A percentile compares a stretch with the other conserved stretches of the same genome.
phyloP scores from a whole-genome alignment of 768 basidiomycete genomes.

The Agaricus sinodeliciosus region DNA sequence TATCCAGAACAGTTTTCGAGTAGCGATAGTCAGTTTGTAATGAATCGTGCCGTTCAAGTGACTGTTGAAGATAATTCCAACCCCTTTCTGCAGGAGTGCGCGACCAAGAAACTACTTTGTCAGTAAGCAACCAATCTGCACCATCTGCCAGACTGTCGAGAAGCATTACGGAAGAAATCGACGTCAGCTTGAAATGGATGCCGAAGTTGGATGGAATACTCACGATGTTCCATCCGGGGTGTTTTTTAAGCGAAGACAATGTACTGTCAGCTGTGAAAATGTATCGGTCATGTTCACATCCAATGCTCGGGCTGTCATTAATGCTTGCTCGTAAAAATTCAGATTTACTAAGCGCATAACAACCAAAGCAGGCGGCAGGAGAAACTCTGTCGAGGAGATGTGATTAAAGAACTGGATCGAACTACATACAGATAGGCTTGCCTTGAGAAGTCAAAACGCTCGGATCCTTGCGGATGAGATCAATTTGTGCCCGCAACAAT shows the following conservation, averaged over 20 bases:
- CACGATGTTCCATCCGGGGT: slow-evolving; percentile 56
- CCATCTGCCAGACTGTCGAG: slow-evolving; percentile 55
- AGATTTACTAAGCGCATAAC: slow-evolving; percentile 74
- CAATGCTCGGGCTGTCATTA: slow-evolving; percentile 68
- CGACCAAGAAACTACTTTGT: slow-evolving; percentile 76
- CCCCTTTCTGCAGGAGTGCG: slow-evolving; percentile 75
- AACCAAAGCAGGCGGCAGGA: slow-evolving; percentile 54
- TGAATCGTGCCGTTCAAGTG: slow-evolving; percentile 73
- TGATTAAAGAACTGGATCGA: slow-evolving; percentile 9
- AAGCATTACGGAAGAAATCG: neutral
- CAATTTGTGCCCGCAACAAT: slow-evolving; percentile 70
- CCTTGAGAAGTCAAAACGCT: slow-evolving; percentile 57
- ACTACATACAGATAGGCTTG: slow-evolving; percentile 31
- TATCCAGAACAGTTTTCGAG: slow-evolving; percentile 70
- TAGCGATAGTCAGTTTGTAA: slow-evolving; percentile 68
- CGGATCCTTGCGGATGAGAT: slow-evolving; percentile 65
- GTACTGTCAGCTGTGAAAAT: slow-evolving; percentile 68
- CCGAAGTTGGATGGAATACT: slow-evolving; percentile 14
- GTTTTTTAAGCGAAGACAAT: slow-evolving; percentile 72
- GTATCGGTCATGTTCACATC: slow-evolving; percentile 84
- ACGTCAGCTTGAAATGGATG: slow-evolving; percentile 13
- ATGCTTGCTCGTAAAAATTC: slow-evolving; percentile 74
- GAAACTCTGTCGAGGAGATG: slow-evolving; percentile 33
- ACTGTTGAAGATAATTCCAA: slow-evolving; percentile 83
- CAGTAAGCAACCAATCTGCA: slow-evolving; percentile 79